Percentiles rank a stretch among this genome's conserved stretches.
These are phyloP conservation scores for Linnemannia schmuckeri DNA, from an alignment of 192 early-diverging fungal species.

Conservation along the genomic window DNA sequence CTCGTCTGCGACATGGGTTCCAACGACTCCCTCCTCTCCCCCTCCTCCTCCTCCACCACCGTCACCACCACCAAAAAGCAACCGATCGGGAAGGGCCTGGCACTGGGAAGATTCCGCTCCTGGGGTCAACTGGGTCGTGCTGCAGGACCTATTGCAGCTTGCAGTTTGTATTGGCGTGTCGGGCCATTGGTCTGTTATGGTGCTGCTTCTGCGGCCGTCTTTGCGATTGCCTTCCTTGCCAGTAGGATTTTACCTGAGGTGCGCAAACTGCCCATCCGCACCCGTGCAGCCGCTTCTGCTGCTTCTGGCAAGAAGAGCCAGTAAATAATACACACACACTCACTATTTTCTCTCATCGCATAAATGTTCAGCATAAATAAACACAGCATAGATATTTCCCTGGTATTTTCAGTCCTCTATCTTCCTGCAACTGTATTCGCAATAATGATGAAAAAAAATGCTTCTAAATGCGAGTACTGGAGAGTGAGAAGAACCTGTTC, in stretches of 20 bases:
- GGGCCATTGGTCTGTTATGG: conserved; percentile 75
- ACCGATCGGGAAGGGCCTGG: conserved; percentile 70
- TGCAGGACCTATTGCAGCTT: conserved; percentile 88
- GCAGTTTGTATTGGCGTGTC: conserved; percentile 87
- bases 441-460: no score
- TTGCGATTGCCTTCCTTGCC: conserved; percentile 43
- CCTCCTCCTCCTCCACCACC: not conserved
- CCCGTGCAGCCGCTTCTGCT: conserved; percentile 1
- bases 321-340: not conserved
- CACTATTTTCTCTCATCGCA: no score
- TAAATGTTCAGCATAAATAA: no score
- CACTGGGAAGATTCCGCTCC: conserved; percentile 88
- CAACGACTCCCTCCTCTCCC: conserved; percentile 12
- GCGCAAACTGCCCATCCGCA: conserved; percentile 44
- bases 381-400: no score
- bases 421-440: no score
- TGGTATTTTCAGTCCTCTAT: no score
- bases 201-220: conserved; percentile 67
- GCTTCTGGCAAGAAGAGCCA: conserved; percentile 11
- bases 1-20: conserved; percentile 61
- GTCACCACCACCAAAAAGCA: not conserved
- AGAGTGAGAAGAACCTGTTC: no score
- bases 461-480: no score
- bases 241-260: conserved; percentile 51
- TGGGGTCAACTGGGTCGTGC: conserved; percentile 93